Percentiles rank a stretch among this genome's conserved stretches.
These are phyloP conservation scores for Ceratobasidium sp. DNA, from an alignment of 1,284 basidiomycete species.

Conservation along the genomic window DNA sequence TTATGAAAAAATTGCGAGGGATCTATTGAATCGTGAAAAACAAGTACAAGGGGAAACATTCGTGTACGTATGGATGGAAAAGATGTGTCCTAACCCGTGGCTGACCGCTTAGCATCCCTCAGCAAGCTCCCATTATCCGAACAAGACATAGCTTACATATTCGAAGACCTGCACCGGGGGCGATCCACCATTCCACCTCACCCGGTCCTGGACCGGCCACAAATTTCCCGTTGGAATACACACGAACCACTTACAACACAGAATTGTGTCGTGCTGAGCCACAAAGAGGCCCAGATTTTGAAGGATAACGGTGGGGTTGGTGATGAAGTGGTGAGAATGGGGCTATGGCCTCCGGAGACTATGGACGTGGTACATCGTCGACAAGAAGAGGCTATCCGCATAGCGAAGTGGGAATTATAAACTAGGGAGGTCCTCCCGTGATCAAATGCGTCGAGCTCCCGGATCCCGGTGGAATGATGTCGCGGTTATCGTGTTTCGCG, in stretches of 20 bases:
- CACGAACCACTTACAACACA: conserved; percentile 65
- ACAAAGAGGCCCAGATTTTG: conserved; percentile 74
- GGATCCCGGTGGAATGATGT: background rate
- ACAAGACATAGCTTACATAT: conserved; percentile 80
- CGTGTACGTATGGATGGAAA: background rate
- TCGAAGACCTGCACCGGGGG: conserved; percentile 86
- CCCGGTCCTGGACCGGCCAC: conserved; percentile 70
- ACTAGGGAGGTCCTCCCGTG: background rate
- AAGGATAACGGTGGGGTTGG: conserved; percentile 58
- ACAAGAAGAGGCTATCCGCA: conserved; percentile 9
- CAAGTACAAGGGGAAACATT: conserved; percentile 57
- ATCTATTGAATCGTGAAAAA: conserved; percentile 74
- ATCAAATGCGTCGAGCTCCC: background rate
- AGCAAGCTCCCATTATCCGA: conserved; percentile 80
- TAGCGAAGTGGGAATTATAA: conserved; percentile 28
- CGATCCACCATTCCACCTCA: conserved; percentile 80
- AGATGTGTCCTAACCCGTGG: background rate
- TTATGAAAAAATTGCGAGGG: conserved; percentile 80
- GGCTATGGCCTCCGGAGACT: conserved; percentile 22
- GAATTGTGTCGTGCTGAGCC: conserved; percentile 84
- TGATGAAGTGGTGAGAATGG: conserved; percentile 26
- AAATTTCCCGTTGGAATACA: conserved; percentile 82
- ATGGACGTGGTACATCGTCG: conserved; percentile 5
- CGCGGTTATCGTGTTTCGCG: background rate
- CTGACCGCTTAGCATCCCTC: background rate